Conservation (phyloP, 2,329 filamentous ascomycete species). For the Xylaria sp. region DNA sequence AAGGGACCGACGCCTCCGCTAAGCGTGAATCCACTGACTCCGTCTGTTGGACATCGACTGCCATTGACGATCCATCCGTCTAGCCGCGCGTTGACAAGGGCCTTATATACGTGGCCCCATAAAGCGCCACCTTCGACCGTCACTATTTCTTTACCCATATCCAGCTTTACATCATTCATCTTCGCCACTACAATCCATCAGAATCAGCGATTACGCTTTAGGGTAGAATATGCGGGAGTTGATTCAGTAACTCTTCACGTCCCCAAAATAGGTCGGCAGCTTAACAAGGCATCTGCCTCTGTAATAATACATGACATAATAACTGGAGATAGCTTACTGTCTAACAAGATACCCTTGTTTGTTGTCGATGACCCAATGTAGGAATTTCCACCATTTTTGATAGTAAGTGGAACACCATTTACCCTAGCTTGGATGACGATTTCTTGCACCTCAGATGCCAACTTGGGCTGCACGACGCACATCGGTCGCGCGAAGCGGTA, state of each 20-base stretch:
- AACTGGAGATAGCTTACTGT: slow-evolving; percentile 29
- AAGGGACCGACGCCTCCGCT: slow-evolving; percentile 23
- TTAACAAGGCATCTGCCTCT: background rate
- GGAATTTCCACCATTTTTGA: slow-evolving; percentile 8
- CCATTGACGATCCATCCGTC: slow-evolving; percentile 48
- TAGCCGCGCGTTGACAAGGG: slow-evolving; percentile 42
- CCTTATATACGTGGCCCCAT: slow-evolving; percentile 52
- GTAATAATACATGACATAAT: too few relatives aligned
- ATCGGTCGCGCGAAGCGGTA: slow-evolving; percentile 10
- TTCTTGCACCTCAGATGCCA: background rate
- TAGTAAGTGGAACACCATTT: background rate
- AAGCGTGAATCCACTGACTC: slow-evolving; percentile 22
- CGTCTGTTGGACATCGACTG: slow-evolving; percentile 43
- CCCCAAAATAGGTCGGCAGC: background rate
- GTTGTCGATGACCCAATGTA: slow-evolving; percentile 44
- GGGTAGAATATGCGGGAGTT: background rate
- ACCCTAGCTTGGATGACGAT: background rate
- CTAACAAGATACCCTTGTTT: slow-evolving; percentile 46
- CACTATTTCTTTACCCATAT: slow-evolving; percentile 36
- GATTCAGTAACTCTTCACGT: background rate
- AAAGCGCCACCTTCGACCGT: slow-evolving; percentile 46
- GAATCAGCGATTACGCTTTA: background rate
- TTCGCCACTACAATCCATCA: slow-evolving; percentile 31
- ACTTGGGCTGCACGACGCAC: slow-evolving; percentile 16
- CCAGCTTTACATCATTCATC: slow-evolving; percentile 47